Evolutionary conservation across 2,329 filamentous ascomycete genomes (phyloP), one percentile per base, ranked within the genome.

Genomic region (Rosellinia necatrix): DNA sequence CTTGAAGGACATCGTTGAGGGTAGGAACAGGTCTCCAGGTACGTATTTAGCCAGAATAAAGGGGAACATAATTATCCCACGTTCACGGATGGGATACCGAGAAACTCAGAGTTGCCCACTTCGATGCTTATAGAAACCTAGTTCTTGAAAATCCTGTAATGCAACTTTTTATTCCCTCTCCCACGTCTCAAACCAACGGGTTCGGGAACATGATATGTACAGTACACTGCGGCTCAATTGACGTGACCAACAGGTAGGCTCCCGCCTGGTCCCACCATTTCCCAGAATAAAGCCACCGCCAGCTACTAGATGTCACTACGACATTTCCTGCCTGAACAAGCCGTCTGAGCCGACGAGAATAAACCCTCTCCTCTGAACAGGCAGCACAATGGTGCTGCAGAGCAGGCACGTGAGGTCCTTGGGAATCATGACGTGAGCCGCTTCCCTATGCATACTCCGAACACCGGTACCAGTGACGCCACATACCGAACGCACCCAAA

Each of bases 181-280:
- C 56, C 54, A 24, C 43, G 58, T 54, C 58, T 58, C 60, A 59
- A 49, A 60, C 60, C 64, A 55, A 61, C 57, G 57, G 38, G 38
- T 57, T 58, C 51, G 55, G 58, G 35, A 49, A 61, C 53, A 54
- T 53, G 54, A 61, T 69, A 69, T 69, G 61, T 69, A 70, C 68
- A 70, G 50, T 54, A 50, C 47, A 63, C 55, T 17, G 49, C 35
- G 42, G 43, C 43, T 49, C 48, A 37, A 47, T 60, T 25, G 13
- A 49, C 46, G 44, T 44, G 29, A 40, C 48, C 54, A 47, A 56
- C 34, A 42, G 19, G 43, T 43, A 53, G 41, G 37, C 53, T 49
- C 37, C 37, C 37, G 13, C 41, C 17, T 41, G 34, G 21, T 54
- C 56, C 42, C 47, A 53, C 41, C 41, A 12, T 49, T 56, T 30